Base-by-base conservation (phyloP, 2,329 filamentous ascomycete genomes). In the Arthroderma uncinatum region DNA sequence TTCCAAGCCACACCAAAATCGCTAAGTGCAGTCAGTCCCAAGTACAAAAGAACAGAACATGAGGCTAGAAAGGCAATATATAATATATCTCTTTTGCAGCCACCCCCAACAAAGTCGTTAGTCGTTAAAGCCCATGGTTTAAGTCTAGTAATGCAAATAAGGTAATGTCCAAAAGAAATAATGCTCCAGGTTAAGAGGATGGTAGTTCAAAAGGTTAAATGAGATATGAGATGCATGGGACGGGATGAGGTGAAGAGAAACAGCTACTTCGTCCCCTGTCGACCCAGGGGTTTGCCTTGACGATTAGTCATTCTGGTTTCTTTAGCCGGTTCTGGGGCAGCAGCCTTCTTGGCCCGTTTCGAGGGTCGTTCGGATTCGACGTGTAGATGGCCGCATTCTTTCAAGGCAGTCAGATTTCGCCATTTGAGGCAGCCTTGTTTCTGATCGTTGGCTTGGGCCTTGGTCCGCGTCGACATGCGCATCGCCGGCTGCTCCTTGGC, bases 391-490 rank as follows among this genome's bases (percentile, higher is more conserved):
- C 82, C 82, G 48, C 79, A 67, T 54, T 83, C 77, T 2, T 76
- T 72, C 6, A 83, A 62, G 36, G 83, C 83, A 55, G 79, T 81
- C 14, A 73, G 77, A 65, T 88, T 89, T 58, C 74, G 78, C 85
- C 85, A 89, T 34, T 74, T 74, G 48, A 86, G 71, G 66, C 84
- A 63, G 72, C 70, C n/a, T 12, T 71, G 70, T 33, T 75, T 76
- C 12, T 79, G 76, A 53, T 78, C 72, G 56, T 80, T 79, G 47
- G 78, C 73, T 40, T 83, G 77, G 0, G 78, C 78, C 68, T 84
- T 85, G 28, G 78, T 81, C 7, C 85, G 78, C 2, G 84, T 87
- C 30, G 80, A 81, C 65, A 86, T 78, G 19, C 82, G 74, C 14
- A 76, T 79, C 9, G 72, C 72, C 47, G 75, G 73, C 61, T 76